Evolutionary conservation across 2,329 filamentous ascomycete species (phyloP).

Genomic region (Davidsoniella eucalypti): DNA sequence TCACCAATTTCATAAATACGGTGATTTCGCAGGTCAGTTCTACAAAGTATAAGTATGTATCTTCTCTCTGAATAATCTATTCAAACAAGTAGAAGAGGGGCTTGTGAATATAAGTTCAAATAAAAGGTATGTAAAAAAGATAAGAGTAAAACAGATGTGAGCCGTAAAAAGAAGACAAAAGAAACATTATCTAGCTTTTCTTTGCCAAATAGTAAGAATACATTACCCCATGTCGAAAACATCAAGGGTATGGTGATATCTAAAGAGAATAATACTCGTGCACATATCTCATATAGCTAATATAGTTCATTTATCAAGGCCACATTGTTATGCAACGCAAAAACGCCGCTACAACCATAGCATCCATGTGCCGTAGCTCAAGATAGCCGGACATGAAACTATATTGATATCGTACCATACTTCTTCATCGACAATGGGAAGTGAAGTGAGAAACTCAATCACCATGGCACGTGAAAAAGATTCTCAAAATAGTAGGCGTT

Average conservation of each 20-base stretch:
- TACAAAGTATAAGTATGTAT: too few species aligned
- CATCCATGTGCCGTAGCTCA: neutral
- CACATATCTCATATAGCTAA: neutral
- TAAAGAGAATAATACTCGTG: neutral
- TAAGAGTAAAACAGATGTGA: neutral
- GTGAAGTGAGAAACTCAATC: constrained; percentile 5
- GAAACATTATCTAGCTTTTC: constrained; percentile 8
- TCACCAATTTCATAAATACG: too few species aligned
- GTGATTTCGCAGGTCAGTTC: too few species aligned
- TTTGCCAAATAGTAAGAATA: constrained; percentile 12
- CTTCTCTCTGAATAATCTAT: too few species aligned
- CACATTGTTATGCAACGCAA: too few species aligned
- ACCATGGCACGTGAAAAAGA: constrained; percentile 1
- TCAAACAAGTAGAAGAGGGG: too few species aligned
- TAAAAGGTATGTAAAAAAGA: constrained; percentile 20
- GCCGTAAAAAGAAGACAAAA: neutral
- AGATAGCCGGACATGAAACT: neutral
- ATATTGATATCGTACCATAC: neutral
- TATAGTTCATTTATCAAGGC: neutral
- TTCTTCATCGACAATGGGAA: neutral
- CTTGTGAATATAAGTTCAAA: constrained; percentile 9
- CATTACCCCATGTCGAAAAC: constrained; percentile 9
- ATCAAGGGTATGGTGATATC: neutral
- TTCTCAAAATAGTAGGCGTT: neutral
- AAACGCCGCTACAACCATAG: neutral